Percentiles rank a stretch among this genome's conserved stretches.
These are phyloP conservation scores for Ustilago shanxiensis DNA, from an alignment of 1,284 basidiomycete species.

Conservation along the genomic window DNA sequence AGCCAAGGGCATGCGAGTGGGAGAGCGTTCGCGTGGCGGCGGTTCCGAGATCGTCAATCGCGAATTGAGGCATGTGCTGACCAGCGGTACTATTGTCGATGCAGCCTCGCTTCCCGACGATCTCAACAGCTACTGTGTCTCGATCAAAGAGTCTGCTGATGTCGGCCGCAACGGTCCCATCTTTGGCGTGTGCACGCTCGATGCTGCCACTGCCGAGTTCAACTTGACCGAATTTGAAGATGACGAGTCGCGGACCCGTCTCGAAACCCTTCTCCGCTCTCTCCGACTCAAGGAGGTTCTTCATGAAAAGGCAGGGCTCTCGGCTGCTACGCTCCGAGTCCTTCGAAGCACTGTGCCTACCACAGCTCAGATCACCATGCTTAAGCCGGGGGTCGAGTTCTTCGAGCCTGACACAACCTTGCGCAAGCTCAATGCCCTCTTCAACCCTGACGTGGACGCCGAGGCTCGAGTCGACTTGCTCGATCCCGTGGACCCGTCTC, in stretches of 20 bases:
- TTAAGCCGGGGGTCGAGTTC: conserved; percentile 64
- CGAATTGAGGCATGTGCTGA: conserved; percentile 94
- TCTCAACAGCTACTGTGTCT: conserved; percentile 93
- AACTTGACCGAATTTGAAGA: conserved; percentile 90
- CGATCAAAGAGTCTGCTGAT: conserved; percentile 77
- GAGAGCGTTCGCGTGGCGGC: conserved; percentile 72
- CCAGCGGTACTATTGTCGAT: conserved; percentile 95
- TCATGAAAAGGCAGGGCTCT: conserved; percentile 81
- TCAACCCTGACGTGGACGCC: conserved; percentile 45
- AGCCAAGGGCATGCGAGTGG: conserved; percentile 75
- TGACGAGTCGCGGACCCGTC: conserved; percentile 88
- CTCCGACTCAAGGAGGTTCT: conserved; percentile 92
- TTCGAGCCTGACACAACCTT: conserved; percentile 53
- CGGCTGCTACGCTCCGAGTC: conserved; percentile 55
- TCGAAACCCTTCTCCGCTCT: conserved; percentile 94
- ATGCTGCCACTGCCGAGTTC: conserved; percentile 96
- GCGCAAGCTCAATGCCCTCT: conserved; percentile 59
- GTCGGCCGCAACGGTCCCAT: conserved; percentile 57
- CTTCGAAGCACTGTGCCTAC: conserved; percentile 59
- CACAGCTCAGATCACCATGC: conserved; percentile 66
- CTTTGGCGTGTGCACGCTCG: conserved; percentile 94
- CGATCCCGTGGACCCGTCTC: conserved; percentile 41
- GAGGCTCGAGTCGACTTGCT: conserved; percentile 44
- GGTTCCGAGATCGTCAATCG: conserved; percentile 73
- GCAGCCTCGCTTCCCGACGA: conserved; percentile 89